These are phyloP conservation scores for Asterella californica DNA, from an alignment of 225 moss, liverwort and hornwort genomes.

Conservation along the genomic window DNA sequence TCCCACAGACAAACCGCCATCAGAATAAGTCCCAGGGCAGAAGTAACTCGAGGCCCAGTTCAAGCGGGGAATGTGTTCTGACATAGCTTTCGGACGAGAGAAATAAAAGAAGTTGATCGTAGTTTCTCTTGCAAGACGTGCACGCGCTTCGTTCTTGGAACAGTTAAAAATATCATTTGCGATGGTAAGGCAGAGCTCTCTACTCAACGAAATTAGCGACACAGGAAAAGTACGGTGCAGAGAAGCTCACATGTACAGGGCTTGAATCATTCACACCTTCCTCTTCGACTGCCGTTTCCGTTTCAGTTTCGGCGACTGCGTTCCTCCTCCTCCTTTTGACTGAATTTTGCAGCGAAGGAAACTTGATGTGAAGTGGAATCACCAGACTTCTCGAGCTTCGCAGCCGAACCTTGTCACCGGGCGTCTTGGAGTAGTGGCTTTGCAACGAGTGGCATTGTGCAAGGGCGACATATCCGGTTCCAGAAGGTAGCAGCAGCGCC, in stretches of 20 bases:
- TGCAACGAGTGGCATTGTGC: background rate
- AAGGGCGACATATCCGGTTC: background rate
- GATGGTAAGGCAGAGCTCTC: background rate
- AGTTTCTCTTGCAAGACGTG: no score
- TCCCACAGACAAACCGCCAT: background rate
- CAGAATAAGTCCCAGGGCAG: background rate
- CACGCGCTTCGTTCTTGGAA: no score
- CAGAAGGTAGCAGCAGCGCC: background rate
- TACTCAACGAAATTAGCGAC: background rate
- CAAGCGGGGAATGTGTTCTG: background rate
- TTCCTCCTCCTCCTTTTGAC: background rate
- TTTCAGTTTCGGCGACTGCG: background rate
- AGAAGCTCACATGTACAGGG: conserved; percentile 38
- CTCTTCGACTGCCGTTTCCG: conserved; percentile 23
- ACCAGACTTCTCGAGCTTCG: conserved; percentile 11
- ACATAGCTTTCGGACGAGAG: background rate
- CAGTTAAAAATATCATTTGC: background rate
- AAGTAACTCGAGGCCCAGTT: background rate
- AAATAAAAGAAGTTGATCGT: no score
- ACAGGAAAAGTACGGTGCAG: conserved; percentile 16
- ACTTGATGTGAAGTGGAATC: background rate
- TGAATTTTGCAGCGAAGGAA: background rate
- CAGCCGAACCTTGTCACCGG: background rate
- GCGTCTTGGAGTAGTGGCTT: background rate
- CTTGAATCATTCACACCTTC: conserved; percentile 41